Evolutionary conservation across 345 rosid genomes (phyloP), one percentile per base, ranked within the genome.

Genomic region (Physaria fendleri): DNA sequence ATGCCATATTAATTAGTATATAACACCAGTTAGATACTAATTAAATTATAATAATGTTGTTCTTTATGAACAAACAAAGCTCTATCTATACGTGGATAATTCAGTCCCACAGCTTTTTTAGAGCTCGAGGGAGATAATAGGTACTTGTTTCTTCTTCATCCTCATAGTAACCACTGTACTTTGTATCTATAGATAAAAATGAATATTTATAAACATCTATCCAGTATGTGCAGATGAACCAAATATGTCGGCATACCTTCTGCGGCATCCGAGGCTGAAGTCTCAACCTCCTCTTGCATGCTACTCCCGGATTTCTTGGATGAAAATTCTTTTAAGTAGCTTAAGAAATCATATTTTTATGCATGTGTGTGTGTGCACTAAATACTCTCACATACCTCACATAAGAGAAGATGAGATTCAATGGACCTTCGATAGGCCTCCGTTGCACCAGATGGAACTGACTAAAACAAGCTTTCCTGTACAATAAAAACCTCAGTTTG

Each of bases 401-500:
- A 59, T 14, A 12, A 9, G 32, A 51, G 56, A 50, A 79, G 62
- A 77, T 82, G 87, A 71, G 83, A 81, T 75, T 85, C 96, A 63
- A 93, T 85, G 60, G 92, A 89, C 51, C 56, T 75, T 69, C 83
- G 73, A 66, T 93, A 93, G 29, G 74, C 59, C 67, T 76, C 95
- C 84, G 82, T 79, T 59, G 97, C 94, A 64, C 88, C 84, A 13
- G 79, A 75, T 32, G 95, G 89, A 62, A 89, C 78, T 13, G 87
- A 86, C 69, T 87, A 85, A 73, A 89, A 93, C 40, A 93, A 79
- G 80, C 86, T 87, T 77, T 85, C 97, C 99, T 93, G 92, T 63
- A 71, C 74, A 48, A n/a, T 43, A 60, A 46, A 58, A 66, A 46
- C 16, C 45, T 41, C 24, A 67, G 43, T 39, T 25, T 35, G 66